Base-by-base conservation (phyloP, 2,329 filamentous ascomycete genomes). In the Paecilomyces sp. region DNA sequence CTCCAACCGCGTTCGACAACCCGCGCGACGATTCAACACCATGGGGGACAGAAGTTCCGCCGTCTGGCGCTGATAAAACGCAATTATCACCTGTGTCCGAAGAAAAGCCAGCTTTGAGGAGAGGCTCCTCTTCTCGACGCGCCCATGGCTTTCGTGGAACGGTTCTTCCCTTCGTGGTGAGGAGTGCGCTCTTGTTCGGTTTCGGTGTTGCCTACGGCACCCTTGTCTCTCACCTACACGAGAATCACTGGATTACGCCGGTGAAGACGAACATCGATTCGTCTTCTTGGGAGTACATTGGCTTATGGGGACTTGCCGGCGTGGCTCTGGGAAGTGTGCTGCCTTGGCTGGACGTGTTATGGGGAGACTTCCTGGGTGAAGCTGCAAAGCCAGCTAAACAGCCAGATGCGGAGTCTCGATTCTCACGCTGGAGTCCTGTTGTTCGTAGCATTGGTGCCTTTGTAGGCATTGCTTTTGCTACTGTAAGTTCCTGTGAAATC, bases 171-270 rank as follows among this genome's bases (percentile, higher is more conserved):
- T 74, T 88, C 1, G 65, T 76, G 3, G 68, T 85, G 28, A 84
- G 90, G 58, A 83, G 83, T 1, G 72, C 80, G 0, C 76, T 94
- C 2, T 81, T 97, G 9, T 94, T 94, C 69, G 76, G 82, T 0
- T 86, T 96, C 41, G 94, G 94, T 0, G 81, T 93, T 57, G 84
- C 88, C 15, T 97, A 96, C 73, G 93, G 93, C 1, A 79, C 89
- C 1, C 80, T 97, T 50, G 88, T 97, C 47, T 87, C 88, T 22
- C 87, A 91, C 70, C 79, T 97, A 53, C 91, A 93, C 66, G 85
- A 88, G 63, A 85, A 86, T 56, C 81, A 86, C 63, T 75, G 73
- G 71, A 78, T 91, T 55, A 82, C 84, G 0, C 83, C 86, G 0
- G 82, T 91, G 34, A 81, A 85, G 58, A 78, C 88, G 54, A 79